These are phyloP conservation scores for Cordyceps fumosorosea DNA, from an alignment of 2,329 filamentous ascomycete genomes.

Conservation along the genomic window DNA sequence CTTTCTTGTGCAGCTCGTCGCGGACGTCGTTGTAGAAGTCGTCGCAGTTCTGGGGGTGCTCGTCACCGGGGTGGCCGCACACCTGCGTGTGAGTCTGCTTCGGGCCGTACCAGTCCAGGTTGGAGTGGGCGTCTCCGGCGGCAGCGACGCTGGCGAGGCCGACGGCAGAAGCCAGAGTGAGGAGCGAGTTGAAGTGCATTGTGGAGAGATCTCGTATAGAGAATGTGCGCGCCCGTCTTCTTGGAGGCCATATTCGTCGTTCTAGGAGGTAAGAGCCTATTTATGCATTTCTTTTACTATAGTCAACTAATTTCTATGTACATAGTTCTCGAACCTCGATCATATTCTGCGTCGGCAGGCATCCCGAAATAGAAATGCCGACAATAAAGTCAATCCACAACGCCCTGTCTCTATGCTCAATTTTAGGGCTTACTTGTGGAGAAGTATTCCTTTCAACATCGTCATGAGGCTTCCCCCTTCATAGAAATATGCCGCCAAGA, in stretches of 20 bases:
- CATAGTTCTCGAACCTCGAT: not conserved
- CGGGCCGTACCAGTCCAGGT: constrained; percentile 14
- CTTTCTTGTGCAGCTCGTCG: constrained; percentile 11
- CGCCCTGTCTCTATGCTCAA: not conserved
- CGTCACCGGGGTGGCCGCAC: constrained; percentile 13
- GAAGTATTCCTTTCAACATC: not conserved
- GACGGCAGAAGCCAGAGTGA: not conserved
- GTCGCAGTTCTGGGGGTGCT: constrained; percentile 13
- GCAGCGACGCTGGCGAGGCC: constrained; percentile 1
- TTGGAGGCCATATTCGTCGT: no score
- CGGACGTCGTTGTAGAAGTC: constrained; percentile 12
- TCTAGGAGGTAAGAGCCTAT: no score
- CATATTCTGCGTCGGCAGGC: not conserved
- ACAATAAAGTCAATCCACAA: not conserved
- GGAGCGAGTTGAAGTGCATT: constrained; percentile 4
- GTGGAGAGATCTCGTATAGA: not conserved
- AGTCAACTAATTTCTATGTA: not conserved
- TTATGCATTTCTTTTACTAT: not conserved
- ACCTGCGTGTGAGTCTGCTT: constrained; percentile 12
- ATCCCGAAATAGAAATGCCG: not conserved
- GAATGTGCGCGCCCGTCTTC: no score
- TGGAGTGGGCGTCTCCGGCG: constrained; percentile 12
- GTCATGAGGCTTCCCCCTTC: not conserved
- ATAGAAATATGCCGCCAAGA: not conserved
- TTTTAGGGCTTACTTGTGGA: constrained; percentile 12